phyloP scores from a whole-genome alignment of 495 filamentous ascomycete species.

The Xanthoparmelia taractica region DNA sequence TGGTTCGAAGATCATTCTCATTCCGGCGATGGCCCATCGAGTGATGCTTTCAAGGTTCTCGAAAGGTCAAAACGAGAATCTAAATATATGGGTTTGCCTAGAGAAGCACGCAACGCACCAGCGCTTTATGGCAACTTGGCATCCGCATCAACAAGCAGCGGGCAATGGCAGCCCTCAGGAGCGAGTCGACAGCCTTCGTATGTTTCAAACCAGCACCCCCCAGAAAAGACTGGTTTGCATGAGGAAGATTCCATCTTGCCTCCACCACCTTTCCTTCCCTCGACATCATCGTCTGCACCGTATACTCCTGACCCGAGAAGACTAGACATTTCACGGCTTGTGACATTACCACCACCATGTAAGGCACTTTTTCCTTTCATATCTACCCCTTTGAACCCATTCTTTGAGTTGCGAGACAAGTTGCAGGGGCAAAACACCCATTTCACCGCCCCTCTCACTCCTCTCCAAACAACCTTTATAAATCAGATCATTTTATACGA shows the following conservation, averaged over 20 bases:
- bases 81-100: slow-evolving; percentile 88
- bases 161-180: slow-evolving; percentile 11
- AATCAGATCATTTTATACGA: no score
- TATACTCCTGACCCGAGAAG: slow-evolving; percentile 40
- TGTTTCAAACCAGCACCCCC: slow-evolving; percentile 65
- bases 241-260: slow-evolving; percentile 41
- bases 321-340: slow-evolving; percentile 82
- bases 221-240: slow-evolving; percentile 77
- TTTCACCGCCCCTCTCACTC: no score
- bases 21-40: slow-evolving; percentile 47
- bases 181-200: slow-evolving; percentile 38
- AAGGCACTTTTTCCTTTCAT: no score
- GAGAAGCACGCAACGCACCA: slow-evolving; percentile 52
- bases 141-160: background rate
- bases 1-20: slow-evolving; percentile 84
- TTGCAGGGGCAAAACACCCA: no score
- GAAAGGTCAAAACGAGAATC: slow-evolving; percentile 80
- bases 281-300: slow-evolving; percentile 30
- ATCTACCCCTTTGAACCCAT: no score
- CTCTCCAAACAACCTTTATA: no score
- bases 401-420: no score
- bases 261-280: slow-evolving; percentile 17
- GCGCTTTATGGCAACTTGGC: slow-evolving; percentile 8
- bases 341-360: slow-evolving; percentile 92
- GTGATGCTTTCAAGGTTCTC: slow-evolving; percentile 42